These are phyloP conservation scores for Monosporascus ibericus DNA, from an alignment of 2,329 filamentous ascomycete genomes.

Conservation along the genomic window DNA sequence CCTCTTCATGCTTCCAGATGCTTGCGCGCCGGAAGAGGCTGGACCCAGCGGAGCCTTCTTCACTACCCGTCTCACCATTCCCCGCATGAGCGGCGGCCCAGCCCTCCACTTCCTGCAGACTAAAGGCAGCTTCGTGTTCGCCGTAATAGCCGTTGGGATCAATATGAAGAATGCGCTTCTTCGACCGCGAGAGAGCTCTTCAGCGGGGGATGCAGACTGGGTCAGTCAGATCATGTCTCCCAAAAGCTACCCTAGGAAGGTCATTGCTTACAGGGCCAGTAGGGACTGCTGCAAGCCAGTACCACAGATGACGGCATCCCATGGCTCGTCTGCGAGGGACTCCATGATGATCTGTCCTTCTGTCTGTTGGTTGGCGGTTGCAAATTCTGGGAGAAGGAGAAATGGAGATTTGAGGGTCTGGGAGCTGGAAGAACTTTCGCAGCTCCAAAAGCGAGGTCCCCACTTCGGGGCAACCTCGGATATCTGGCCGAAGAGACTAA, in stretches of 20 bases:
- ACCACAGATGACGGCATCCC: conserved; percentile 75
- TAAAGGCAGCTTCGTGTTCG: conserved; percentile 77
- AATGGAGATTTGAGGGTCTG: conserved; percentile 2
- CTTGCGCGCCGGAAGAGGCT: conserved; percentile 30
- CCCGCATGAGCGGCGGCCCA: conserved; percentile 52
- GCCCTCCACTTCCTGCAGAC: conserved; percentile 69
- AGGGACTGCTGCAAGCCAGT: conserved; percentile 75
- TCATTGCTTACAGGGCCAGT: conserved; percentile 62
- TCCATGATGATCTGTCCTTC: conserved; percentile 53
- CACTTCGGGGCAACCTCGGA: no score
- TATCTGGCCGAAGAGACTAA: neutral
- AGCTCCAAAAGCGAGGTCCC: no score
- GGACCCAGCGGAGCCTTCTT: neutral
- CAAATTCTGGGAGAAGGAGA: conserved; percentile 5
- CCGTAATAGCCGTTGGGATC: conserved; percentile 88
- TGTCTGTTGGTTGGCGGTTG: conserved; percentile 26
- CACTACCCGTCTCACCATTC: conserved; percentile 2
- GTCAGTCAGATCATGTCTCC: conserved; percentile 62
- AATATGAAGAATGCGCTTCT: conserved; percentile 85
- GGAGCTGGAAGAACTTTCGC: conserved; percentile 1
- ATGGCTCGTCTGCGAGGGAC: conserved; percentile 64
- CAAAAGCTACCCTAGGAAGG: conserved; percentile 6
- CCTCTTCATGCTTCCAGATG: conserved; percentile 30
- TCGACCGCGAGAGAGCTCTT: conserved; percentile 88
- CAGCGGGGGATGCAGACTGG: conserved; percentile 39